These are phyloP conservation scores for Pseudocercospora cruenta DNA, from an alignment of 2,329 filamentous ascomycete species.

Conservation along the genomic window DNA sequence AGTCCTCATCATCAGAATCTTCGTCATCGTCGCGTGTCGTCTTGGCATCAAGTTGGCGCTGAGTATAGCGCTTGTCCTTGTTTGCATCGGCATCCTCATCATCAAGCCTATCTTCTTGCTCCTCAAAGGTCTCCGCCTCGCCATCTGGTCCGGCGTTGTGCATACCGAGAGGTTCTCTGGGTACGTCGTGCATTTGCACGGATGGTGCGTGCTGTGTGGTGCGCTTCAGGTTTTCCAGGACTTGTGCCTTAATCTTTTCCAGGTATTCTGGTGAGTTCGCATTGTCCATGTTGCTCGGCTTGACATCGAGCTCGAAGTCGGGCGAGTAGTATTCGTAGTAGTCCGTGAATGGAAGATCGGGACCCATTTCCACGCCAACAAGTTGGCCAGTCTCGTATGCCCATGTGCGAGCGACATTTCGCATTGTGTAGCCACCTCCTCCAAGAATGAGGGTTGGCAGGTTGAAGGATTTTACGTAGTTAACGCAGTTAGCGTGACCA, in stretches of 20 bases:
- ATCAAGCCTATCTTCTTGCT: slow-evolving; percentile 66
- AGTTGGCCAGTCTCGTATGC: slow-evolving; percentile 74
- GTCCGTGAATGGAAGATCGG: slow-evolving; percentile 91
- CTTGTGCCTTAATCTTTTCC: slow-evolving; percentile 67
- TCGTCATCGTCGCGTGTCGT: slow-evolving; percentile 75
- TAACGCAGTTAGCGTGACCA: slow-evolving; percentile 71
- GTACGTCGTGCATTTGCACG: slow-evolving; percentile 67
- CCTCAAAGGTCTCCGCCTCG: slow-evolving; percentile 58
- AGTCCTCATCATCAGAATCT: slow-evolving; percentile 87
- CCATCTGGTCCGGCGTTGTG: slow-evolving; percentile 39
- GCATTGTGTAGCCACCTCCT: slow-evolving; percentile 71
- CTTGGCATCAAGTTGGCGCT: slow-evolving; percentile 80
- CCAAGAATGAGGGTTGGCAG: slow-evolving; percentile 68
- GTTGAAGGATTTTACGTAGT: slow-evolving; percentile 69
- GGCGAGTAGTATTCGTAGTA: slow-evolving; percentile 83
- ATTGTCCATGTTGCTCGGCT: slow-evolving; percentile 73
- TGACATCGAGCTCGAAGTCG: slow-evolving; percentile 70
- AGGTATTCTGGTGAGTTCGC: slow-evolving; percentile 70
- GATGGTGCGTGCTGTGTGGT: slow-evolving; percentile 65
- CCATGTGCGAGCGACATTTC: slow-evolving; percentile 67
- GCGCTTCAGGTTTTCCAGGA: slow-evolving; percentile 68
- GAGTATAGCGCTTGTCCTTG: slow-evolving; percentile 78
- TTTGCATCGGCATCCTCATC: slow-evolving; percentile 82
- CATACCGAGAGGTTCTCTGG: slow-evolving; percentile 58
- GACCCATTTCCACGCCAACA: slow-evolving; percentile 78